These are phyloP conservation scores for Ceratobasidium sp. DNA, from an alignment of 1,284 basidiomycete species.

Conservation along the genomic window DNA sequence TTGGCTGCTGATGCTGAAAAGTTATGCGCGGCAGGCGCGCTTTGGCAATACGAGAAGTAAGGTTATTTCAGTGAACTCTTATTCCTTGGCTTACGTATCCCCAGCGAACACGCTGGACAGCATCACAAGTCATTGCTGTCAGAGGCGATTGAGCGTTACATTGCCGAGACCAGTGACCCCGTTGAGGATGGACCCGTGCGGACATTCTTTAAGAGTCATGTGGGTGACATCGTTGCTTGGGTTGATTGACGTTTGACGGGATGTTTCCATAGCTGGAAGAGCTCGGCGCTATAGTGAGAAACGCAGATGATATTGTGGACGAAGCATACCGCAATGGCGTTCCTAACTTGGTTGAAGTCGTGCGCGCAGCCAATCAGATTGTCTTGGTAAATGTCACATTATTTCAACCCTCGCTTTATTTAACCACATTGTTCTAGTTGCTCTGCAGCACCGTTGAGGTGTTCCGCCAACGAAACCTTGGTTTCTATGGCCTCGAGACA, in stretches of 20 bases:
- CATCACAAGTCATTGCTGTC: slow-evolving; percentile 61
- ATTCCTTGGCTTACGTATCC: background rate
- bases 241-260: background rate
- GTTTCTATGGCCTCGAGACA: slow-evolving; percentile 76
- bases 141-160: slow-evolving; percentile 72
- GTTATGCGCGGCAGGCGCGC: slow-evolving; percentile 79
- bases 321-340: slow-evolving; percentile 47
- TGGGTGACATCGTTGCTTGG: slow-evolving; percentile 51
- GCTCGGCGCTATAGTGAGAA: slow-evolving; percentile 47
- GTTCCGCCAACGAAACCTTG: slow-evolving; percentile 70
- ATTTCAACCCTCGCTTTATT: background rate
- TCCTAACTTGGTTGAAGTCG: slow-evolving; percentile 59
- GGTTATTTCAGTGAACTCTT: slow-evolving; percentile 54
- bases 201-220: slow-evolving; percentile 82
- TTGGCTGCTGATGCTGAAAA: slow-evolving; percentile 91
- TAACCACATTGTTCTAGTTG: background rate
- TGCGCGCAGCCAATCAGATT: slow-evolving; percentile 79
- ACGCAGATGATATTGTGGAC: slow-evolving; percentile 49
- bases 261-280: slow-evolving; percentile 43
- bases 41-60: slow-evolving; percentile 88
- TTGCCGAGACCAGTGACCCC: slow-evolving; percentile 58
- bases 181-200: slow-evolving; percentile 55
- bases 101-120: slow-evolving; percentile 56
- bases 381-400: slow-evolving; percentile 64
- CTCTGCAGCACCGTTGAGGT: slow-evolving; percentile 53